Conservation (phyloP, 371 early-diverging fungal species). For the Neoconidiobolus thromboides region DNA sequence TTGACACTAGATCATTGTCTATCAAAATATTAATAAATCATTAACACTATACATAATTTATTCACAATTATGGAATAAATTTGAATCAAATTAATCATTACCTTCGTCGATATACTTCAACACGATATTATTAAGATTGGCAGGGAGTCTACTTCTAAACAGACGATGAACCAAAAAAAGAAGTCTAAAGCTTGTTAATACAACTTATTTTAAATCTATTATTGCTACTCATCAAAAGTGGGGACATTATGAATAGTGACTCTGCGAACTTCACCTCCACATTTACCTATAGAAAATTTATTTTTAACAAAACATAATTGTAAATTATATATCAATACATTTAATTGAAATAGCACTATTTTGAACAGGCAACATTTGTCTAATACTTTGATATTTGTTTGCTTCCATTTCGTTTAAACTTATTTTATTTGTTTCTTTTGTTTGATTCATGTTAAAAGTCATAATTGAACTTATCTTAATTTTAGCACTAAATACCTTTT, state of each 20-base stretch:
- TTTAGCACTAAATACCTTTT: too few species aligned
- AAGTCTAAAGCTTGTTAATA: not conserved
- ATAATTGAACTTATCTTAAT: too few species aligned
- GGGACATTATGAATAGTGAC: not conserved
- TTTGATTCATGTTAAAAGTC: too few species aligned
- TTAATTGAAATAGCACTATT: not conserved
- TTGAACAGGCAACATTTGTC: not conserved
- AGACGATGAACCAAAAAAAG: not conserved
- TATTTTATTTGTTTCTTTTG: too few species aligned
- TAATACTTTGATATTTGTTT: not conserved
- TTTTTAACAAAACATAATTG: not conserved
- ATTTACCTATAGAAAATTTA: not conserved
- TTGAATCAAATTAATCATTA: not conserved
- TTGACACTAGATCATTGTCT: not conserved
- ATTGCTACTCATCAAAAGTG: not conserved
- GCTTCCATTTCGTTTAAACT: too few species aligned
- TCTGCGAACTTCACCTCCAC: not conserved
- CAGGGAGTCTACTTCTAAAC: not conserved
- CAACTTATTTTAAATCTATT: not conserved
- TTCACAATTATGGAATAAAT: too few species aligned
- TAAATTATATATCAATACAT: not conserved
- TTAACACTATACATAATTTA: too few species aligned
- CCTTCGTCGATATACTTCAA: slow-evolving; percentile 1
- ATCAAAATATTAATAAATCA: not conserved
- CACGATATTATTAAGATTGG: not conserved